Conservation (phyloP, 192 early-diverging fungal genomes). For the Coemansia sp. region DNA sequence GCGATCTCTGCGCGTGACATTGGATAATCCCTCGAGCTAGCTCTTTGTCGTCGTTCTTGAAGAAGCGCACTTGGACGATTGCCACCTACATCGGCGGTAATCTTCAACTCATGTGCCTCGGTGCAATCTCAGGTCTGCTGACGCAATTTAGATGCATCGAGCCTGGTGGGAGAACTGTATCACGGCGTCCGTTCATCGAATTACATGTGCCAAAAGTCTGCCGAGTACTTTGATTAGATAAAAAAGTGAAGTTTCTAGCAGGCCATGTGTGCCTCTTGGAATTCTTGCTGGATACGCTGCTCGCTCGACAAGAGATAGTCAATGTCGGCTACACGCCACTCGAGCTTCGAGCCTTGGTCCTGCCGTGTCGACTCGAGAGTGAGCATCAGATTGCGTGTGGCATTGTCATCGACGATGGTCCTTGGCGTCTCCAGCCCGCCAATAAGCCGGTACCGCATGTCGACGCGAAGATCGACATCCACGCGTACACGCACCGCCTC, state of each 20-base stretch:
- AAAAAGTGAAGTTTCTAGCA: neutral
- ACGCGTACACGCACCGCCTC: constrained; percentile 31
- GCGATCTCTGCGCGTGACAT: neutral
- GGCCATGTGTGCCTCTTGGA: constrained; percentile 19
- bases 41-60: neutral
- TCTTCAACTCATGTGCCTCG: neutral
- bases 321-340: constrained; percentile 44
- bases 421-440: constrained; percentile 16
- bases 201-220: neutral
- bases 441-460: constrained; percentile 37
- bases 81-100: neutral
- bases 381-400: constrained; percentile 39
- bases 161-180: neutral
- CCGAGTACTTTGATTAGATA: neutral
- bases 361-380: constrained; percentile 27
- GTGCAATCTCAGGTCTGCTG: neutral
- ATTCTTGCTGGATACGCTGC: constrained; percentile 22
- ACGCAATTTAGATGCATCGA: neutral
- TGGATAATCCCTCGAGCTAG: neutral
- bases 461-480: constrained; percentile 30
- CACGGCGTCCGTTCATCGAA: constrained; percentile 1
- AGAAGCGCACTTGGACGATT: neutral
- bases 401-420: constrained; percentile 41
- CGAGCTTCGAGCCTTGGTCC: constrained; percentile 7
- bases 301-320: constrained; percentile 47